Evolutionary conservation across 2,329 filamentous ascomycete genomes (phyloP).

Genomic region (Botrytis byssoidea): DNA sequence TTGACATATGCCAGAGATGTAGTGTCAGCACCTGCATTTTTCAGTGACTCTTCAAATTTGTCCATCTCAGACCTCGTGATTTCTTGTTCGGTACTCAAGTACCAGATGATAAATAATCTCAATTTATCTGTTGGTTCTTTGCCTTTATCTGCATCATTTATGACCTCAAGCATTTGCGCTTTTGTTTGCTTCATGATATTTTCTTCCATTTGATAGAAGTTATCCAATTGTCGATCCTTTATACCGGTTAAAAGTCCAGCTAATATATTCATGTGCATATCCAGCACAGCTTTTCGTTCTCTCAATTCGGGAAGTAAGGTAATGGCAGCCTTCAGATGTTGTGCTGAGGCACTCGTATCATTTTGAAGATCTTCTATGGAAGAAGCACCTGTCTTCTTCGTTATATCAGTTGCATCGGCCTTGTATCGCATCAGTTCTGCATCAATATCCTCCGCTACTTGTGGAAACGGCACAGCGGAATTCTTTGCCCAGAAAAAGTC

Average conservation of each 20-base stretch:
- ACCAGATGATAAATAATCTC: conserved; percentile 95
- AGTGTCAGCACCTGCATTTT: conserved; percentile 71
- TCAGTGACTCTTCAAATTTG: conserved; percentile 81
- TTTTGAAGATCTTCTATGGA: conserved; percentile 91
- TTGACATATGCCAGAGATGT: conserved; percentile 81
- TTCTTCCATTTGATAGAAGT: conserved; percentile 94
- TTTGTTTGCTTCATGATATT: conserved; percentile 89
- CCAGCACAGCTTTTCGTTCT: conserved; percentile 87
- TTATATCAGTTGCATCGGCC: conserved; percentile 90
- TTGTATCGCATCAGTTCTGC: conserved; percentile 91
- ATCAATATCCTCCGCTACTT: conserved; percentile 95
- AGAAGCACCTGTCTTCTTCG: conserved; percentile 89
- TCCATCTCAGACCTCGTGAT: conserved; percentile 78
- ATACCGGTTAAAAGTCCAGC: conserved; percentile 75
- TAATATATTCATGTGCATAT: conserved; percentile 99
- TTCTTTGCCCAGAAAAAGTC: conserved; percentile 99
- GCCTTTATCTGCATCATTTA: conserved; percentile 80
- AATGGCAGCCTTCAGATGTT: conserved; percentile 94
- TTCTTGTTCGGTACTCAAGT: conserved; percentile 88
- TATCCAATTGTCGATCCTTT: conserved; percentile 91
- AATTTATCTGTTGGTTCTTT: conserved; percentile 85
- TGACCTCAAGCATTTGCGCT: conserved; percentile 79
- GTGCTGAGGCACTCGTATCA: conserved; percentile 83
- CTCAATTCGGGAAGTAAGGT: conserved; percentile 87
- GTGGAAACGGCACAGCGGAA: conserved; percentile 84